These are phyloP conservation scores for Durotheca rogersii DNA, from an alignment of 495 filamentous ascomycete species.

Conservation along the genomic window DNA sequence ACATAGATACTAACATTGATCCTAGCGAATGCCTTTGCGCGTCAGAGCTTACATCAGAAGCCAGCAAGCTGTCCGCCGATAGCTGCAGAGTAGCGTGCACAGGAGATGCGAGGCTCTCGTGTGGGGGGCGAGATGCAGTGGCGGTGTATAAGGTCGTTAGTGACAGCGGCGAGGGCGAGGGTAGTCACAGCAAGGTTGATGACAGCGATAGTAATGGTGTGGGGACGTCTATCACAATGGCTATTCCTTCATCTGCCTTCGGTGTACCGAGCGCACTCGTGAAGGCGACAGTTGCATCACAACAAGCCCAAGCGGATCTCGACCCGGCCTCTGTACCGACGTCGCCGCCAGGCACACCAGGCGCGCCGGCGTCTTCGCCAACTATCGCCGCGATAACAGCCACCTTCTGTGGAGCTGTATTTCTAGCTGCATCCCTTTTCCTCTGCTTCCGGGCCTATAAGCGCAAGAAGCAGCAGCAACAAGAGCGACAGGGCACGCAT, in stretches of 20 bases:
- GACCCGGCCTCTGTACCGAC: neutral
- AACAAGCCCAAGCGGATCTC: neutral
- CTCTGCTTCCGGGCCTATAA: conserved; percentile 20
- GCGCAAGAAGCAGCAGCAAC: conserved; percentile 21
- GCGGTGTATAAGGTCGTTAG: conserved; percentile 14
- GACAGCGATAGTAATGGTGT: neutral
- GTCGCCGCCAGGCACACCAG: neutral
- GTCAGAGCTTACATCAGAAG: conserved; percentile 8
- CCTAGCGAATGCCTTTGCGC: conserved; percentile 25
- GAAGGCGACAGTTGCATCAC: conserved; percentile 5
- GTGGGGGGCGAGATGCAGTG: conserved; percentile 19
- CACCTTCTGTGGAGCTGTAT: conserved; percentile 19
- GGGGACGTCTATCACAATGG: neutral
- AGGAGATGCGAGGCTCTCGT: conserved; percentile 17
- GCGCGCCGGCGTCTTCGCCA: neutral
- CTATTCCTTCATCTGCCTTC: conserved; percentile 4
- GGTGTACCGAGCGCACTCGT: neutral
- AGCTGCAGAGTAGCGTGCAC: conserved; percentile 21
- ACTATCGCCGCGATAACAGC: conserved; percentile 23
- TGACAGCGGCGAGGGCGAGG: neutral
- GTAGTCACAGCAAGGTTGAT: neutral
- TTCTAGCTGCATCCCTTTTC: conserved; percentile 16
- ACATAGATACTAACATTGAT: neutral
- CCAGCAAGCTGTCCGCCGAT: conserved; percentile 11
- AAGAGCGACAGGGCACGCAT: conserved; percentile 5